Percentiles rank a stretch among this genome's conserved stretches.
Conservation (phyloP, 1,139 yeast genomes). For the Pichia inconspicua region DNA sequence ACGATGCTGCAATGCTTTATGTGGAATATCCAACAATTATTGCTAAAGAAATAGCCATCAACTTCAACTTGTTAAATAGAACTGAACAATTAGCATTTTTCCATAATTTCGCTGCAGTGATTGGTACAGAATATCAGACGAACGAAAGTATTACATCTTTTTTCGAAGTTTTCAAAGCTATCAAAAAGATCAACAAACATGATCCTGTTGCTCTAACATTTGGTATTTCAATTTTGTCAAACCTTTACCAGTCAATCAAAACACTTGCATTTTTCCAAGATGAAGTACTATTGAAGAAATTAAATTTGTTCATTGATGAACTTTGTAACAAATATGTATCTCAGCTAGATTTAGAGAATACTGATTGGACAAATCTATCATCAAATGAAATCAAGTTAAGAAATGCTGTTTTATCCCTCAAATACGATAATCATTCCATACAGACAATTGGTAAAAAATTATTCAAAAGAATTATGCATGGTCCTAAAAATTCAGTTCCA, state of each 20-base stretch:
- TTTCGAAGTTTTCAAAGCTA: constrained; percentile 26
- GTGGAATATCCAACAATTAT: constrained; percentile 20
- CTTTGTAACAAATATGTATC: constrained; percentile 18
- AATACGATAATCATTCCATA: constrained; percentile 26
- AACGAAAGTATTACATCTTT: constrained; percentile 29
- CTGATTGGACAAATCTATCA: constrained; percentile 17
- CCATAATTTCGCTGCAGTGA: constrained; percentile 33
- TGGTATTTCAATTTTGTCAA: constrained; percentile 32
- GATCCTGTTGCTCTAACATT: constrained; percentile 20
- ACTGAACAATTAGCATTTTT: constrained; percentile 33
- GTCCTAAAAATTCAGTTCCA: constrained; percentile 44
- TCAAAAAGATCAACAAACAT: constrained; percentile 23
- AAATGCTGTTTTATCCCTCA: constrained; percentile 35
- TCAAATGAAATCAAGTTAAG: constrained; percentile 35
- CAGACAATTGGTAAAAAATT: constrained; percentile 32
- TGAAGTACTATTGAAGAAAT: constrained; percentile 25
- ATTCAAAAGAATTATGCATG: constrained; percentile 42
- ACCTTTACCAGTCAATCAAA: constrained; percentile 26
- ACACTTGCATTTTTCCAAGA: constrained; percentile 23
- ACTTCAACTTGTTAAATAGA: constrained; percentile 23
- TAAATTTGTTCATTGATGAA: constrained; percentile 18
- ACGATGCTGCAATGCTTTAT: constrained; percentile 34
- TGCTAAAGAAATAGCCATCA: constrained; percentile 16
- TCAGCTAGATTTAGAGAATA: constrained; percentile 23
- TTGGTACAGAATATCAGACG: constrained; percentile 25